Conservation (phyloP, 2,329 filamentous ascomycete species). For the Stagonosporopsis vannaccii region DNA sequence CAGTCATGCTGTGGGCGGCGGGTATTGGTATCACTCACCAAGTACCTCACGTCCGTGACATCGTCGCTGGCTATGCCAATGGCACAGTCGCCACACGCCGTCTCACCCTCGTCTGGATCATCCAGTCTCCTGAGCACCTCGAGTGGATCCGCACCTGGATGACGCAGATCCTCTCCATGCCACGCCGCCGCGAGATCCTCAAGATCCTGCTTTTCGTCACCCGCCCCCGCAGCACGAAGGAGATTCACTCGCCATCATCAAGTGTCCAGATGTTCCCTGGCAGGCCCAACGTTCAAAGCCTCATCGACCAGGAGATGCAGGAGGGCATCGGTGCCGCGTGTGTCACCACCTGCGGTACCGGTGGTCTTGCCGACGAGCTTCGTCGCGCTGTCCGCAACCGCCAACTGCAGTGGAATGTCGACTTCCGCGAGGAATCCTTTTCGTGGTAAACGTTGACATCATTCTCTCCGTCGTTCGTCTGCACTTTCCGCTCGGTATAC, state of each 20-base stretch:
- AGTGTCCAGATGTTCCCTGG: slow-evolving; percentile 94
- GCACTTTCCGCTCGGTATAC: slow-evolving; percentile 22
- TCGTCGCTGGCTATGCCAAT: slow-evolving; percentile 64
- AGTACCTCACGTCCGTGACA: slow-evolving; percentile 82
- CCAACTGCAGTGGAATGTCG: slow-evolving; percentile 71
- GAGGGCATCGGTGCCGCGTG: slow-evolving; percentile 88
- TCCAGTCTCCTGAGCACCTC: slow-evolving; percentile 85
- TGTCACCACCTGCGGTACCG: slow-evolving; percentile 81
- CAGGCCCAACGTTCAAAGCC: slow-evolving; percentile 78
- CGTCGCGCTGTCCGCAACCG: slow-evolving; percentile 69
- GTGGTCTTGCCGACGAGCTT: slow-evolving; percentile 77
- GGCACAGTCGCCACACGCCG: slow-evolving; percentile 80
- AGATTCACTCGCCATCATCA: slow-evolving; percentile 76
- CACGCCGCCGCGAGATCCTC: slow-evolving; percentile 80
- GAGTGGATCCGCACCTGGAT: slow-evolving; percentile 96
- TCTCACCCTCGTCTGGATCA: slow-evolving; percentile 88
- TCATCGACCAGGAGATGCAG: slow-evolving; percentile 83
- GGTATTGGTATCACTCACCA: slow-evolving; percentile 96
- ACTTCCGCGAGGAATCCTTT: slow-evolving; percentile 83
- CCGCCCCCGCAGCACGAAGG: slow-evolving; percentile 80
- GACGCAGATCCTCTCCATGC: slow-evolving; percentile 82
- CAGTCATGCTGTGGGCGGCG: slow-evolving; percentile 87
- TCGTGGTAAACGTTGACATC: slow-evolving; percentile 58
- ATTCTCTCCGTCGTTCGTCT: slow-evolving; percentile 12
- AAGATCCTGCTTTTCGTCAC: slow-evolving; percentile 91